phyloP scores from a whole-genome alignment of 257 asterid genomes.

The Scutellaria minor region DNA sequence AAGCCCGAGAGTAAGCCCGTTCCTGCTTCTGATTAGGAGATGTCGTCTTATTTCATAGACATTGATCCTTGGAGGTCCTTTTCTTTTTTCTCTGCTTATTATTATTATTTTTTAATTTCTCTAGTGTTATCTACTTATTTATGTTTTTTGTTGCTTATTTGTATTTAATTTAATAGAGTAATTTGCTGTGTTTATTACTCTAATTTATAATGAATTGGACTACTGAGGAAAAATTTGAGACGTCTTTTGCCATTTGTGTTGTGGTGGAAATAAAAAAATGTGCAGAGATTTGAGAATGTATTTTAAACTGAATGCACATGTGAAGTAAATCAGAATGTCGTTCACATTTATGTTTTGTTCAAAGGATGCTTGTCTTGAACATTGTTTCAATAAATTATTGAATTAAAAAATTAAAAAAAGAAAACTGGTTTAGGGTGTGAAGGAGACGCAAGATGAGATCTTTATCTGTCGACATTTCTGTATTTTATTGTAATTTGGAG shows the following conservation, averaged over 20 bases:
- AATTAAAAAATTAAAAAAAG: background rate
- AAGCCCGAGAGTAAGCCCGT: conserved; percentile 56
- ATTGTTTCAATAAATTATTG: background rate
- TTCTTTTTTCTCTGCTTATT: conserved; percentile 33
- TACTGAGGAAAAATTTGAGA: conserved; percentile 4
- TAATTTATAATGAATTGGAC: conserved; percentile 10
- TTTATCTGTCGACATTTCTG: no score
- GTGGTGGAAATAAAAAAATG: background rate
- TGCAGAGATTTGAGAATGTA: conserved; percentile 11
- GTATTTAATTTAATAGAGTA: conserved; percentile 41
- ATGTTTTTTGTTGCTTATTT: conserved; percentile 29
- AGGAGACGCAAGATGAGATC: background rate
- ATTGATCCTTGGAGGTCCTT: conserved; percentile 35
- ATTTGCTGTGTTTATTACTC: conserved; percentile 8
- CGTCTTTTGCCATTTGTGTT: background rate
- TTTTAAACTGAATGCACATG: conserved; percentile 32
- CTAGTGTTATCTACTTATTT: no score
- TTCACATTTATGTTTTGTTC: background rate
- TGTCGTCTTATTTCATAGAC: conserved; percentile 27
- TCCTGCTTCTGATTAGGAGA: conserved; percentile 20
- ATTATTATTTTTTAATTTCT: background rate
- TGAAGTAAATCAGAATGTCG: conserved; percentile 26
- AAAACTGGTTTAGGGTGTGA: background rate
- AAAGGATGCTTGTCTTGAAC: background rate
- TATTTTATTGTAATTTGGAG: no score